Evolutionary conservation across 768 basidiomycete genomes (phyloP).

Genomic region (Candolleomyces eurysporus): DNA sequence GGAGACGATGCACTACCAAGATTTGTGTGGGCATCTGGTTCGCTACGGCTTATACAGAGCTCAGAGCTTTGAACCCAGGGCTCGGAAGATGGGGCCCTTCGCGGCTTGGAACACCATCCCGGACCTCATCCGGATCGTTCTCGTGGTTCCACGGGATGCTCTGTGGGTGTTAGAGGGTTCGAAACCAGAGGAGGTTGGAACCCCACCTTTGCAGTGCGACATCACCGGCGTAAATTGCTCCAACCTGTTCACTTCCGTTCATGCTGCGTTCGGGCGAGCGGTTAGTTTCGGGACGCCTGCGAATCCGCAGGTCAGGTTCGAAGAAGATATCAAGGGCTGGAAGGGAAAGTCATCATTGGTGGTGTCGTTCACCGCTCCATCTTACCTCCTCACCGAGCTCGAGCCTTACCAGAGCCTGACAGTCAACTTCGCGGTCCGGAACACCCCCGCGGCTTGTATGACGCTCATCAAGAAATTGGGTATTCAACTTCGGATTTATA

Average conservation of each 20-base stretch:
- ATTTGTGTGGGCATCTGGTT: slow-evolving; percentile 44
- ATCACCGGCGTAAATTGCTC: slow-evolving; percentile 13
- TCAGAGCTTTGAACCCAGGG: not conserved
- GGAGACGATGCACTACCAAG: slow-evolving; percentile 37
- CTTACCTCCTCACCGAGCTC: slow-evolving; percentile 25
- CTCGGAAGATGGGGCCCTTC: slow-evolving; percentile 17
- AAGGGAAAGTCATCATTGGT: slow-evolving; percentile 33
- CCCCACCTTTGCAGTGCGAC: slow-evolving; percentile 37
- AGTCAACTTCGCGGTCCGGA: slow-evolving; percentile 28
- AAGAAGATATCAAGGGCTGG: slow-evolving; percentile 31
- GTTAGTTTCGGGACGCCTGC: slow-evolving; percentile 9
- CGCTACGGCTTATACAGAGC: slow-evolving; percentile 31
- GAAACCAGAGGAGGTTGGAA: slow-evolving; percentile 20
- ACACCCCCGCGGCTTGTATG: slow-evolving; percentile 13
- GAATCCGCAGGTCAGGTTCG: slow-evolving; percentile 12
- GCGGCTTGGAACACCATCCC: slow-evolving; percentile 29
- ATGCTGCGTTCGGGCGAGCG: slow-evolving; percentile 30
- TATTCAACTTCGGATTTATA: slow-evolving; percentile 22
- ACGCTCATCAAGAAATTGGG: slow-evolving; percentile 25
- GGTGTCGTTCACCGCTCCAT: slow-evolving; percentile 32
- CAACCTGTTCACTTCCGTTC: slow-evolving; percentile 34
- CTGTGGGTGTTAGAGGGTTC: slow-evolving; percentile 24
- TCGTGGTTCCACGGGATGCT: slow-evolving; percentile 29
- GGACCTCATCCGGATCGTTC: slow-evolving; percentile 30
- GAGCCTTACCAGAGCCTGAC: slow-evolving; percentile 13